Evolutionary conservation across 1,284 basidiomycete genomes (phyloP).

Genomic region (Ceratobasidium sp.): DNA sequence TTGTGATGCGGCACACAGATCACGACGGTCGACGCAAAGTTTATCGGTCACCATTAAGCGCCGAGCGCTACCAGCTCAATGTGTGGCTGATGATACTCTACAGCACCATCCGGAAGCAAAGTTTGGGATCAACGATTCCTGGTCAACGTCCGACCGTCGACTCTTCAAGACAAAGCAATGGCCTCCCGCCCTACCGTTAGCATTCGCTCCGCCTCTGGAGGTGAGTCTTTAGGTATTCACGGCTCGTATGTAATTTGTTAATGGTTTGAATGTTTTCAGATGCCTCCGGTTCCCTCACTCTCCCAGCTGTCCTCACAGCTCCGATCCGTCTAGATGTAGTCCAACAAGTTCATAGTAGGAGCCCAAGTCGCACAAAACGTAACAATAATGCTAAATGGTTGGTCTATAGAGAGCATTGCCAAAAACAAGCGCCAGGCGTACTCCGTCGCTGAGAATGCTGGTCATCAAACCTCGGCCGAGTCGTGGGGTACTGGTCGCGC

Average conservation of each 20-base stretch:
- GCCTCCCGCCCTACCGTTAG: constrained; percentile 91
- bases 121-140: constrained; percentile 33
- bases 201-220: constrained; percentile 82
- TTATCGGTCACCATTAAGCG: not conserved
- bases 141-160: constrained; percentile 46
- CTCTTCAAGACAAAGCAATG: constrained; percentile 67
- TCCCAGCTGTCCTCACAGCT: constrained; percentile 97
- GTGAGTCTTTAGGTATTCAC: constrained; percentile 59
- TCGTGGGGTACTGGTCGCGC: constrained; percentile 99
- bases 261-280: constrained; percentile 63
- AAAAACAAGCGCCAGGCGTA: constrained; percentile 99
- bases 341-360: constrained; percentile 97
- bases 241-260: not conserved
- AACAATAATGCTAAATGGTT: not conserved
- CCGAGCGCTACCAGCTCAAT: not conserved
- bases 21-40: constrained; percentile 8
- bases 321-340: constrained; percentile 99
- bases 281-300: constrained; percentile 90
- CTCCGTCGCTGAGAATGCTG: constrained; percentile 97
- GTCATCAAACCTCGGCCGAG: constrained; percentile 98
- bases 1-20: too few relatives aligned
- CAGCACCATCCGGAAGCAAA: constrained; percentile 43
- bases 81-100: constrained; percentile 4
- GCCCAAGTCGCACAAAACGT: not conserved
- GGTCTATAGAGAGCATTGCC: constrained; percentile 89